phyloP scores from a whole-genome alignment of 2,329 filamentous ascomycete species.

The Ciborinia camelliae region DNA sequence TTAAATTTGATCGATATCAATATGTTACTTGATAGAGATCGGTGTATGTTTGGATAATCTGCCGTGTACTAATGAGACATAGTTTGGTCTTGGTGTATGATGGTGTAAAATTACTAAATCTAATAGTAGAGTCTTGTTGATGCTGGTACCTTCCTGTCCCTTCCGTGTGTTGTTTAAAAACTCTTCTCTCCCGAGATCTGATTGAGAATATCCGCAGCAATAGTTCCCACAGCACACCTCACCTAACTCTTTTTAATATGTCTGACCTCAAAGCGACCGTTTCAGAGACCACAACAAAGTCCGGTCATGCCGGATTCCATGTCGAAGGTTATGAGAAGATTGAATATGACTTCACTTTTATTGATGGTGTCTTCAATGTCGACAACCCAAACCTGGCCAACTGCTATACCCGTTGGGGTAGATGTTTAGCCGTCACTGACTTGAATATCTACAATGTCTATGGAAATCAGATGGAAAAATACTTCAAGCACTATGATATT shows the following conservation, averaged over 20 bases:
- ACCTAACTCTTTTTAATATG: slow-evolving; percentile 45
- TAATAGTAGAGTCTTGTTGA: slow-evolving; percentile 10
- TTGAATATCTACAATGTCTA: slow-evolving; percentile 68
- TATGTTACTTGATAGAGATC: slow-evolving; percentile 5
- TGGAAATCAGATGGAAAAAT: slow-evolving; percentile 60
- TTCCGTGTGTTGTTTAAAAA: slow-evolving; percentile 1
- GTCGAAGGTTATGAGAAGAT: slow-evolving; percentile 74
- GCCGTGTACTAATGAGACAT: slow-evolving; percentile 7
- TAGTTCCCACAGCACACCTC: neutral
- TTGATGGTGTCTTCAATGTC: slow-evolving; percentile 64
- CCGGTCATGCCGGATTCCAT: slow-evolving; percentile 53
- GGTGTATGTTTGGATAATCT: slow-evolving; percentile 4
- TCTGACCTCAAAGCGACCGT: slow-evolving; percentile 68
- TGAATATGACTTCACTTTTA: slow-evolving; percentile 70
- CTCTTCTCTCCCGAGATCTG: neutral
- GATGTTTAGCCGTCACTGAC: slow-evolving; percentile 67
- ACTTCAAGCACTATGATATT: slow-evolving; percentile 63
- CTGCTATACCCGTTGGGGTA: slow-evolving; percentile 62
- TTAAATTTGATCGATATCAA: slow-evolving; percentile 10
- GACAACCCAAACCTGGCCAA: slow-evolving; percentile 59
- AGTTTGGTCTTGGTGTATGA: slow-evolving; percentile 3
- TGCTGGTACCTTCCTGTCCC: neutral
- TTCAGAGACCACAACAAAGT: slow-evolving; percentile 51
- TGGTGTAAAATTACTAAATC: slow-evolving; percentile 3
- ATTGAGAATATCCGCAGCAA: neutral